Evolutionary conservation across 2,329 filamentous ascomycete genomes (phyloP), one percentile per base, ranked within the genome.

Genomic region (Claviceps maximensis): DNA sequence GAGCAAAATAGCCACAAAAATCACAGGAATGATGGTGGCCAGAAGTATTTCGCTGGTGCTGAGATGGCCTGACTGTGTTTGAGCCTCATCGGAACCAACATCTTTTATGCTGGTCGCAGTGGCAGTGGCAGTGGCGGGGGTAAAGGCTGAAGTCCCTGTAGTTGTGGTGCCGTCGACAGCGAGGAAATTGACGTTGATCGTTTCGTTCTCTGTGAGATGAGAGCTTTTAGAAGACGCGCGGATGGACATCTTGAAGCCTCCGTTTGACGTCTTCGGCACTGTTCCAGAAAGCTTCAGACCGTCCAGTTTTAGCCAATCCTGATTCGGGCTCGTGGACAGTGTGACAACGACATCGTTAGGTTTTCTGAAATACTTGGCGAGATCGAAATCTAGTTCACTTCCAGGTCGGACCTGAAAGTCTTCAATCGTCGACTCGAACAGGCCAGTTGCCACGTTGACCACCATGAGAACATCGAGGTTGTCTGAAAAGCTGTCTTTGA

Each of bases 401-500:
- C 74, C 75, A 1, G 71, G 63, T 10, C 62, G 67, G 6, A 70
- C 60, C 19, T 70, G 64, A 27, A 78, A 60, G 5, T 67, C 63
- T 2, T 71, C 66, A 27, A 72, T 63, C 2, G 64, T 67, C 6
- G 65, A 65, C 46, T 63, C 62, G 56, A 78, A 75, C 2, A 76
- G 58, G 15, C 62, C 60, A 2, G 68, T 65, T 5, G 61, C 63
- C 4, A 72, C 59, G 31, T 67, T 67, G 19, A 71, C 55, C 17
- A 65, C 62, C 38, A 84, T 65, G 17, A 78, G 72, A 2, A 82
- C 73, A 42, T 73, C 75, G 4, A 86, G 78, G 15, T 68, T 69
- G 60, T 87, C 79, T 15, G 78, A 76, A 57, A 77, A 79, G 13
- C 68, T 65, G 62, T 87, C 84, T 13, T 68, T 74, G 10, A 81